A percentile compares a stretch with the other conserved stretches of the same genome.
Conservation (phyloP, 192 early-diverging fungal species). For the Geosiphon pyriformis region DNA sequence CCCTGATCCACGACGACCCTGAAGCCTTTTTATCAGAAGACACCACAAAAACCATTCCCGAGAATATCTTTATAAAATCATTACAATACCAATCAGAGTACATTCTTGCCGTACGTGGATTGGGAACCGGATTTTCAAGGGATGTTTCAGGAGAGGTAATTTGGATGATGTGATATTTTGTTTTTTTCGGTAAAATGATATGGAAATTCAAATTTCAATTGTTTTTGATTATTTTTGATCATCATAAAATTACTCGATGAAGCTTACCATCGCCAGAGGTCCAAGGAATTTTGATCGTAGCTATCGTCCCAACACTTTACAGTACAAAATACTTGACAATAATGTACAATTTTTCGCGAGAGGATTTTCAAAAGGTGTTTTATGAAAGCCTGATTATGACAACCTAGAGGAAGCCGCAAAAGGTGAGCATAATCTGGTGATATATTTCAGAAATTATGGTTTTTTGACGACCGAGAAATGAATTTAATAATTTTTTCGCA, state of each 20-base stretch:
- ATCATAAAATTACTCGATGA: no score
- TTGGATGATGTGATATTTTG: background rate
- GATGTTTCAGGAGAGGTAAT: slow-evolving; percentile 53
- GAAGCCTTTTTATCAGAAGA: slow-evolving; percentile 27
- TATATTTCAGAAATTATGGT: no score
- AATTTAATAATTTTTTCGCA: no score
- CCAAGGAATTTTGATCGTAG: slow-evolving; percentile 39
- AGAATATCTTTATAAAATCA: slow-evolving; percentile 46
- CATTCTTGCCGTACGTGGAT: slow-evolving; percentile 42
- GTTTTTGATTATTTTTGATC: no score
- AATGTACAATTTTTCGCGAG: slow-evolving; percentile 55
- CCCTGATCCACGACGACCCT: slow-evolving; percentile 49
- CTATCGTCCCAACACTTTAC: slow-evolving; percentile 41
- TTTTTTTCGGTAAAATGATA: background rate
- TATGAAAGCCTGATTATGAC: no score
- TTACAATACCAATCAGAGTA: slow-evolving; percentile 43
- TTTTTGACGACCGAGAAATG: no score
- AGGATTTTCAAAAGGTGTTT: slow-evolving; percentile 45
- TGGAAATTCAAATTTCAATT: no score
- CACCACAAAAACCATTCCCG: slow-evolving; percentile 31
- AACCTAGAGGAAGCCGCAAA: no score
- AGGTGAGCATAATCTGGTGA: no score
- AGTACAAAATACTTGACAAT: slow-evolving; percentile 57
- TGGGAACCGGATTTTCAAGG: slow-evolving; percentile 48
- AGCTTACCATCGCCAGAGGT: slow-evolving; percentile 47